Base-by-base conservation (phyloP, 2,329 filamentous ascomycete genomes). In the Alternaria tenuissima region DNA sequence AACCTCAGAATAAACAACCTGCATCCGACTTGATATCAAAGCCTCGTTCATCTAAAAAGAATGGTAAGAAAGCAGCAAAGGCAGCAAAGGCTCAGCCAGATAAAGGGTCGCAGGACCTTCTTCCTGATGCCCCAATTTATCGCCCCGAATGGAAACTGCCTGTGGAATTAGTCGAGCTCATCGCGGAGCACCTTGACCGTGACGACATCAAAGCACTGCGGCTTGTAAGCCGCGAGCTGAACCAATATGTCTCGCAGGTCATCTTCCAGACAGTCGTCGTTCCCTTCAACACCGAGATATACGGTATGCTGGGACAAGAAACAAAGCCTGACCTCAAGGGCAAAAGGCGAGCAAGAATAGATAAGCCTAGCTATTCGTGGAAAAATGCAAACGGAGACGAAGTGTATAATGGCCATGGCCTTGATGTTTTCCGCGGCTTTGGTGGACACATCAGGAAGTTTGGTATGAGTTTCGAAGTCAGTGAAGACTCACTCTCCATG, bases 401-500 rank as follows among this genome's bases (percentile, higher is more conserved):
- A 57, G 68, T 81, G 36, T 80, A 82, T 66, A 83, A 83, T 57
- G 87, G 87, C 34, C 86, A 86, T 62, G 87, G 87, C 34, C 84
- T 89, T 71, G 81, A 85, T 60, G 84, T 90, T 32, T 89, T 90
- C 66, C 77, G 86, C 65, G 83, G 84, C 16, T 89, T 90, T 73
- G 87, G 87, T 11, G 78, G 79, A 30, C 83, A 87, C 55, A 89
- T 92, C 57, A 79, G 81, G 28, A 84, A 84, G 54, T 91, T 90
- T 68, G 89, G 88, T 5, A 85, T 92, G 71, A 88, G 87, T 24
- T 87, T 91, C 62, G 89, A 91, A 68, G 82, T 91, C n/a, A 84
- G 86, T 56, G 86, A 90, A 70, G 75, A 78, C 22, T 78, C 79
- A 6, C 76, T 85, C 5, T 71, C 77, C 4, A 71, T 80, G 24